Conservation (phyloP, 148 eudicot genomes). For the Polygonum aviculare region DNA sequence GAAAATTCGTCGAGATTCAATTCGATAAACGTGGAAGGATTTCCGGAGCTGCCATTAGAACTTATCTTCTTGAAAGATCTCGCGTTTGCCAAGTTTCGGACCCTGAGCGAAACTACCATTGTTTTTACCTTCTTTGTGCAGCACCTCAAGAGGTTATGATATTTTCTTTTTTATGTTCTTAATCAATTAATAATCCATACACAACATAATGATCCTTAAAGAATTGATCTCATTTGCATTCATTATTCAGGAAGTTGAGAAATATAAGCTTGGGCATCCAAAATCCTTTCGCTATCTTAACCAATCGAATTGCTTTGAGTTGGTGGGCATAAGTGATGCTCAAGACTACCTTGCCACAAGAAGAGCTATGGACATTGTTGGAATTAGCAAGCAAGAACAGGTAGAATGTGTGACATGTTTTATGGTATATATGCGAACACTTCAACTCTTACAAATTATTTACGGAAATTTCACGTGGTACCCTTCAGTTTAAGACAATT, state of each 20-base stretch:
- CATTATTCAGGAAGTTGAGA: constrained; percentile 7
- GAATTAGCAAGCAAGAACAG: constrained; percentile 12
- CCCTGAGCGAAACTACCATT: constrained; percentile 97
- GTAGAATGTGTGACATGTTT: background rate
- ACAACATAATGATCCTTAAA: background rate
- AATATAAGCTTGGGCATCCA: constrained; percentile 7
- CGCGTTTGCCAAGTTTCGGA: constrained; percentile 17
- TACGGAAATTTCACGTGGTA: no score
- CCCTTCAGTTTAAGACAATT: no score
- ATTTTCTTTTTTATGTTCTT: background rate
- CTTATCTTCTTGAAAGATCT: constrained; percentile 92
- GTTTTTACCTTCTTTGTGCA: constrained; percentile 97
- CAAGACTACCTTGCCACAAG: constrained; percentile 10
- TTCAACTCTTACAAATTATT: no score
- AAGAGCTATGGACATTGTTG: constrained; percentile 12
- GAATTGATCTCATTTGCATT: background rate
- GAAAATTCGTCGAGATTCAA: constrained; percentile 89
- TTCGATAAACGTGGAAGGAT: constrained; percentile 82
- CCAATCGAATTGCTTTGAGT: constrained; percentile 9
- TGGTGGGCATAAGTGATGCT: constrained; percentile 9
- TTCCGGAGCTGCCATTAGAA: constrained; percentile 92
- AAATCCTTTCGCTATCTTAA: constrained; percentile 12
- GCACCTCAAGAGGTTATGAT: constrained; percentile 84
- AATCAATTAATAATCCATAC: background rate
- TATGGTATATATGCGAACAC: no score